Conservation (phyloP, 2,329 filamentous ascomycete genomes). For the Helotiales sp. region DNA sequence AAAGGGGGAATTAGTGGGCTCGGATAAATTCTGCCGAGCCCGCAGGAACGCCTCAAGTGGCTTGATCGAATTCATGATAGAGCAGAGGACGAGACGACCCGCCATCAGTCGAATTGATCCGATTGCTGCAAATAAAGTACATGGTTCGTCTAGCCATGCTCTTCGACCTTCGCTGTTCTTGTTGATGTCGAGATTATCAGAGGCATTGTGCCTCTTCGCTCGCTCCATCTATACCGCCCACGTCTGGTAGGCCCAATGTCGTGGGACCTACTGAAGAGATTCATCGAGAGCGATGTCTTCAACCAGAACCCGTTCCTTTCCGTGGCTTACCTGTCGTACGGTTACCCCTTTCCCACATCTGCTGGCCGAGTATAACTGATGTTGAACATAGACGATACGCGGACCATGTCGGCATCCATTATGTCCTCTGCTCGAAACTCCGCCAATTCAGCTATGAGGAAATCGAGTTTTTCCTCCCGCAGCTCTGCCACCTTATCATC, state of each 20-base stretch:
- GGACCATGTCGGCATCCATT: slow-evolving; percentile 88
- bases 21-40: background rate
- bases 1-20: slow-evolving; percentile 2
- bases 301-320: slow-evolving; percentile 88
- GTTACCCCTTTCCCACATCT: slow-evolving; percentile 30
- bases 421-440: slow-evolving; percentile 86
- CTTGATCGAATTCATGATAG: slow-evolving; percentile 6
- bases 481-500: slow-evolving; percentile 86
- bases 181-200: slow-evolving; percentile 44
- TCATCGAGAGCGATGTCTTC: slow-evolving; percentile 93
- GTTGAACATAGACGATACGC: slow-evolving; percentile 72
- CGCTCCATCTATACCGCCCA: slow-evolving; percentile 26
- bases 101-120: background rate
- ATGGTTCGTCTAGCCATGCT: slow-evolving; percentile 36
- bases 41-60: background rate
- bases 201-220: slow-evolving; percentile 42
- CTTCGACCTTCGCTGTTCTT: slow-evolving; percentile 22
- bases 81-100: background rate
- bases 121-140: slow-evolving; percentile 14
- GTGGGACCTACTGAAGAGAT: slow-evolving; percentile 88
- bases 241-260: slow-evolving; percentile 56
- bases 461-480: slow-evolving; percentile 90
- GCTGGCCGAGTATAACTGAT: slow-evolving; percentile 10
- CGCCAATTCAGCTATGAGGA: slow-evolving; percentile 89
- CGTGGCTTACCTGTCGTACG: slow-evolving; percentile 84